A percentile compares a stretch with the other conserved stretches of the same genome.
Evolutionary conservation across 2,329 filamentous ascomycete species (phyloP).

Genomic region (Monosporascus sp.): DNA sequence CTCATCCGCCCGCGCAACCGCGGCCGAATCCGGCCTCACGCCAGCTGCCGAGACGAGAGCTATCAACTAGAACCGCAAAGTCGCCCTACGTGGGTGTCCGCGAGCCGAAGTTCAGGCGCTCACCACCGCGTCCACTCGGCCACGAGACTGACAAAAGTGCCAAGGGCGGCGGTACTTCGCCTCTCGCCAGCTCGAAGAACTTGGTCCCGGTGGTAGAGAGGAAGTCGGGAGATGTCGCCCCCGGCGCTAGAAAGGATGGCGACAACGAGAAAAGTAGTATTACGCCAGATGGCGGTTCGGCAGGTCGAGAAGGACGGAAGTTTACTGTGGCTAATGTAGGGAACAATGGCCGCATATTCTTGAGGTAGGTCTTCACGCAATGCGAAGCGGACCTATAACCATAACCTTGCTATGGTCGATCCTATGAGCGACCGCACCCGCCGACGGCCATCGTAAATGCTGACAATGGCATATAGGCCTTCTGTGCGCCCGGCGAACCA

Average conservation of each 20-base stretch:
- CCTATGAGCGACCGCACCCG: too few relatives aligned
- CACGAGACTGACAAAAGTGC: conserved; percentile 11
- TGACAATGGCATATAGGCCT: conserved; percentile 38
- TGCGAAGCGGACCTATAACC: neutral
- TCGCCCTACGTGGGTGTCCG: conserved; percentile 10
- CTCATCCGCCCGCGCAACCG: conserved; percentile 16
- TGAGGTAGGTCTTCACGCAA: conserved; percentile 54
- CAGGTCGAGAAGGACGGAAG: conserved; percentile 60
- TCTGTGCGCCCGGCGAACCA: conserved; percentile 56
- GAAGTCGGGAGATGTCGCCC: conserved; percentile 20
- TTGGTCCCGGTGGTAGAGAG: conserved; percentile 22
- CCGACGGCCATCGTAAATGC: conserved; percentile 1
- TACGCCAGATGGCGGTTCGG: conserved; percentile 55
- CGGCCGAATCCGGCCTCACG: conserved; percentile 19
- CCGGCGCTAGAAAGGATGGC: conserved; percentile 41
- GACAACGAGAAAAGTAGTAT: conserved; percentile 52
- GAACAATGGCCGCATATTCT: conserved; percentile 75
- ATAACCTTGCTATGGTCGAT: too few relatives aligned
- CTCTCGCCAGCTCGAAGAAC: conserved; percentile 17
- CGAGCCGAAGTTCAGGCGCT: conserved; percentile 16
- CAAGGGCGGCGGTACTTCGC: conserved; percentile 16
- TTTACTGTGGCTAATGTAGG: conserved; percentile 79
- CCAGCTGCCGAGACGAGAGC: conserved; percentile 14
- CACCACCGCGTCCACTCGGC: conserved; percentile 12
- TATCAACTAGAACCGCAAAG: conserved; percentile 15